Evolutionary conservation across 2,329 filamentous ascomycete genomes (phyloP).

Genomic region (Botrytis pseudocinerea): DNA sequence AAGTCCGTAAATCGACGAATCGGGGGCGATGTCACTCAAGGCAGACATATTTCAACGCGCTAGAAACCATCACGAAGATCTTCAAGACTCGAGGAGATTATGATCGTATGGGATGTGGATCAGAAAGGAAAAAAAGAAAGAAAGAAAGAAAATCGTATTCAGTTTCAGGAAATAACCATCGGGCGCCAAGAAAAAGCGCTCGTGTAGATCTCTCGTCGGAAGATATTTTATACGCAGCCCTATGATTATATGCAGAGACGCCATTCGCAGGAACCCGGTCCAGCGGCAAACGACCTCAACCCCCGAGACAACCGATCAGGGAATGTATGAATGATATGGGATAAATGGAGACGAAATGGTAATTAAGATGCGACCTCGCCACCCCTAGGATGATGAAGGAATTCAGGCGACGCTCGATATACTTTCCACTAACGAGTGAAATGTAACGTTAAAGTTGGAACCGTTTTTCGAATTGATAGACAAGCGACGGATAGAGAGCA

Average conservation of each 20-base stretch:
- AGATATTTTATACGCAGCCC: not conserved
- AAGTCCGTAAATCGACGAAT: not conserved
- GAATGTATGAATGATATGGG: not conserved
- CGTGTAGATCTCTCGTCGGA: not conserved
- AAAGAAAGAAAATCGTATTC: not conserved
- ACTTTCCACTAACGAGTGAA: not conserved
- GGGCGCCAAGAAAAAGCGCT: not conserved
- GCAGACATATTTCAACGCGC: not conserved
- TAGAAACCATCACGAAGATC: not conserved
- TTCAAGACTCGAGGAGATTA: not conserved
- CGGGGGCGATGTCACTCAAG: not conserved
- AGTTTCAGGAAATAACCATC: not conserved
- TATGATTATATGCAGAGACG: slow-evolving; percentile 8
- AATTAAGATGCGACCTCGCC: not conserved
- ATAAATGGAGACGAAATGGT: not conserved
- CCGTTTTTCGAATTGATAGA: not conserved
- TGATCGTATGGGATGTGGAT: not conserved
- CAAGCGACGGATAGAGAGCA: not conserved
- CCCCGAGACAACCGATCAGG: not conserved
- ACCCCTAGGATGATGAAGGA: not conserved
- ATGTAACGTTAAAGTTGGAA: not conserved
- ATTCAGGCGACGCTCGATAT: not conserved
- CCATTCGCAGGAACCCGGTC: not conserved
- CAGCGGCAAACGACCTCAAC: not conserved
- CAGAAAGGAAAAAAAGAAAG: not conserved